Percentiles rank a stretch among this genome's conserved stretches.
phyloP scores from a whole-genome alignment of 352 stramenopile species.

The Phytopythium litorale region DNA sequence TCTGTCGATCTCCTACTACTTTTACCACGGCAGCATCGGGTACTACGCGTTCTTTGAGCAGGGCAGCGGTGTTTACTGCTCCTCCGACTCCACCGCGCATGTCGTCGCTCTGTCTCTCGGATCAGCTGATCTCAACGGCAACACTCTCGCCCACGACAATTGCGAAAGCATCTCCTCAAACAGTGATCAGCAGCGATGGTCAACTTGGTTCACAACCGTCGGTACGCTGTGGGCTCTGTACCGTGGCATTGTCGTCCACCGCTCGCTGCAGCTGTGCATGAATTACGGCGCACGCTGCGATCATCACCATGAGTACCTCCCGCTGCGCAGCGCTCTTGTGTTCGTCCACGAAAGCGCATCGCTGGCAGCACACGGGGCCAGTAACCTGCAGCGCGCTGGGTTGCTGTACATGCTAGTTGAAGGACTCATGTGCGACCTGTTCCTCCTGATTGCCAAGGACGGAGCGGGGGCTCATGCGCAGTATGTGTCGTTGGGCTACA shows the following conservation, averaged over 20 bases:
- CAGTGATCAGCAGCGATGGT: slow-evolving; percentile 4
- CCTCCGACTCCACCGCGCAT: slow-evolving; percentile 21
- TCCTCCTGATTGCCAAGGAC: slow-evolving; percentile 28
- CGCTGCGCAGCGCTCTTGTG: slow-evolving; percentile 22
- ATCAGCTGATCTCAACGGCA: slow-evolving; percentile 24
- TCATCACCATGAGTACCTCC: slow-evolving; percentile 12
- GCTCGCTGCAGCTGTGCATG: slow-evolving; percentile 25
- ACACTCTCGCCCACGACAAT: slow-evolving; percentile 10
- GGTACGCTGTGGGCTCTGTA: slow-evolving; percentile 20
- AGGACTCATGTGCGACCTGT: slow-evolving; percentile 29
- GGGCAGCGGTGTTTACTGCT: neutral
- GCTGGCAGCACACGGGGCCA: slow-evolving; percentile 19
- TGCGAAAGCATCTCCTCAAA: neutral
- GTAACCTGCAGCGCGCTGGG: slow-evolving; percentile 20
- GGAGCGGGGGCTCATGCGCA: slow-evolving; percentile 17
- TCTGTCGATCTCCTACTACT: slow-evolving; percentile 1
- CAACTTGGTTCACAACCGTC: slow-evolving; percentile 21
- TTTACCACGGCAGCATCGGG: slow-evolving; percentile 7
- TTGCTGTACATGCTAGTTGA: slow-evolving; percentile 29
- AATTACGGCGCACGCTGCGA: slow-evolving; percentile 23
- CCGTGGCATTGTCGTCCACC: slow-evolving; percentile 18
- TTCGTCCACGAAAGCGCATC: slow-evolving; percentile 29
- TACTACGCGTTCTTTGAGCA: slow-evolving; percentile 6
- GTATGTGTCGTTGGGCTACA: slow-evolving; percentile 37
- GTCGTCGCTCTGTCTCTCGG: slow-evolving; percentile 19